A percentile compares a stretch with the other conserved stretches of the same genome.
Conservation (phyloP, 306 rosid species). For the Corylus americana region DNA sequence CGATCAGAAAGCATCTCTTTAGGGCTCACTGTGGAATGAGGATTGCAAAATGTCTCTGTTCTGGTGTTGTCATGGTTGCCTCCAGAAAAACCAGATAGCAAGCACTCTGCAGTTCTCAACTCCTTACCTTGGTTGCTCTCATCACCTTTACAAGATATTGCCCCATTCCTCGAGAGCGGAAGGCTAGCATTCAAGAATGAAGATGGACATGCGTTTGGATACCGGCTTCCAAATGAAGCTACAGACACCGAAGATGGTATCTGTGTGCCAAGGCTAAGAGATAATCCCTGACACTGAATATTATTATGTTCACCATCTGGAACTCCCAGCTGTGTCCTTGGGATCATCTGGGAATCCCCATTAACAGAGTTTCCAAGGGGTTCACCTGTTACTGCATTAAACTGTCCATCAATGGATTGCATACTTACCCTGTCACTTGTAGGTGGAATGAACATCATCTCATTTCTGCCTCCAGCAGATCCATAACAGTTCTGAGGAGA, state of each 20-base stretch:
- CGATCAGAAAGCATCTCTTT: slow-evolving; percentile 41
- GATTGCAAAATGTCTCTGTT: slow-evolving; percentile 55
- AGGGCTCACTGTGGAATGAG: slow-evolving; percentile 34
- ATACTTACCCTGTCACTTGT: slow-evolving; percentile 37
- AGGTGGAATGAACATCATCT: slow-evolving; percentile 62
- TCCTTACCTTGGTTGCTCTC: slow-evolving; percentile 41
- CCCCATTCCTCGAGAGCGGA: slow-evolving; percentile 36
- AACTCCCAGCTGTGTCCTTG: slow-evolving; percentile 42
- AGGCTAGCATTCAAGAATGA: slow-evolving; percentile 43
- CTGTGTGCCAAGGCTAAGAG: slow-evolving; percentile 79
- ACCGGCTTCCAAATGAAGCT: slow-evolving; percentile 58
- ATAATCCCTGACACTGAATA: slow-evolving; percentile 69
- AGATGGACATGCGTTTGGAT: slow-evolving; percentile 42
- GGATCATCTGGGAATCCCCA: slow-evolving; percentile 29
- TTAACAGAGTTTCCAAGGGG: slow-evolving; percentile 36
- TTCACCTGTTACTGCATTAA: slow-evolving; percentile 26
- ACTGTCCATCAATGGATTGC: slow-evolving; percentile 40
- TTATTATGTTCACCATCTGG: slow-evolving; percentile 46
- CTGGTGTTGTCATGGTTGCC: slow-evolving; percentile 32
- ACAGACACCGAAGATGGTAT: slow-evolving; percentile 47
- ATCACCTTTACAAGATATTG: slow-evolving; percentile 36
- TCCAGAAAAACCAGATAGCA: slow-evolving; percentile 47
- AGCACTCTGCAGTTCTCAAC: slow-evolving; percentile 48
- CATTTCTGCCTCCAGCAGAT: slow-evolving; percentile 54
- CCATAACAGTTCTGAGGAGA: slow-evolving; percentile 51